Percentiles rank a stretch among this genome's conserved stretches.
phyloP scores from a whole-genome alignment of 1,284 basidiomycete species.

The Trametes versicolor region DNA sequence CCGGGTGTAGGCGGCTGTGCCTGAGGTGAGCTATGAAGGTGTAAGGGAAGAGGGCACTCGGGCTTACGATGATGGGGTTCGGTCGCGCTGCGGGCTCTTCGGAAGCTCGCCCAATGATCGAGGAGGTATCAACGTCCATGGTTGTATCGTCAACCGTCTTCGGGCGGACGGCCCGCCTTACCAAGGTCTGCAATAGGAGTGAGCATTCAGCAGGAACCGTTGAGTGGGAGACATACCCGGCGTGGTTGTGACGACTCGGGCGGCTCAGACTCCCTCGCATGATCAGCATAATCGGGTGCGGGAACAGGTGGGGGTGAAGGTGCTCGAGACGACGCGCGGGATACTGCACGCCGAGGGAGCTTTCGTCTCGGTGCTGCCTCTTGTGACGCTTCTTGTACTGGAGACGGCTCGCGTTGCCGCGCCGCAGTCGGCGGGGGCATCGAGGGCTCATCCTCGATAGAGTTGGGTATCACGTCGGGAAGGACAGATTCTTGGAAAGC shows the following conservation, averaged over 20 bases:
- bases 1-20: constrained; percentile 30
- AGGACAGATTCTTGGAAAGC: constrained; percentile 30
- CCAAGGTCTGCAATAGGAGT: constrained; percentile 33
- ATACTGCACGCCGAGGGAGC: constrained; percentile 32
- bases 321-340: constrained; percentile 33
- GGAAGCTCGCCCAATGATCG: constrained; percentile 11
- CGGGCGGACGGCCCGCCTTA: constrained; percentile 36
- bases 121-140: constrained; percentile 25
- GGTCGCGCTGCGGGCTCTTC: constrained; percentile 18
- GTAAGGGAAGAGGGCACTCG: not conserved
- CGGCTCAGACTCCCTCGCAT: not conserved
- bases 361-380: constrained; percentile 17
- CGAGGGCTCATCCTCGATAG: constrained; percentile 45
- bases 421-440: constrained; percentile 30
- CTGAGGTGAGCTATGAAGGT: not conserved
- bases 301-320: constrained; percentile 31
- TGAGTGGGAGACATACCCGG: constrained; percentile 12
- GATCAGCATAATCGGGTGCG: not conserved
- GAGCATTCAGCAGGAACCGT: not conserved
- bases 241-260: constrained; percentile 28
- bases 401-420: not conserved
- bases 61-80: constrained; percentile 23
- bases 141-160: constrained; percentile 38
- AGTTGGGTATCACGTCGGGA: constrained; percentile 46
- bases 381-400: not conserved